Base-by-base conservation (phyloP, 805 yeast species). In the Candida takata region DNA sequence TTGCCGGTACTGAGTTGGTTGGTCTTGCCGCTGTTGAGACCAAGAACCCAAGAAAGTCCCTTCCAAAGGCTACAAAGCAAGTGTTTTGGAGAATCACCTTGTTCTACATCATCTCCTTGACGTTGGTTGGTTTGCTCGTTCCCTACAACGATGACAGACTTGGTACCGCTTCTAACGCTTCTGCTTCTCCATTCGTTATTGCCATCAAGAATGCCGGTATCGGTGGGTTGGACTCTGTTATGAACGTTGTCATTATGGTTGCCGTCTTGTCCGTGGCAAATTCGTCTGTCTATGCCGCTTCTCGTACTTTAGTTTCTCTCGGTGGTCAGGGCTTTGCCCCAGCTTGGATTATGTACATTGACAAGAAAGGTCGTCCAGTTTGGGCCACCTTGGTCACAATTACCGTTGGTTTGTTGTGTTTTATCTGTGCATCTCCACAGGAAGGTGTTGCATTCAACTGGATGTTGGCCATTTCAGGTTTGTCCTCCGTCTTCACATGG, bases 401-500 rank as follows among this genome's bases (percentile, higher is more conserved):
- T 14, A 10, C 52, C 25, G 65, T 79, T 47, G 85, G 84, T 19
- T 60, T 74, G 25, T 55, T 79, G 17, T 73, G 79, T 32, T 79
- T 74, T 57, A 62, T 83, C 30, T 73, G 80, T 27, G 84, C 84
- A 5, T 72, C 81, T 27, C 58, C 67, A 8, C 60, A 69, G 40
- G 65, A 77, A 48, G 69, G 68, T 34, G 70, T 61, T 7, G 79
- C 81, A 20, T 84, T 84, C 62, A 65, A 66, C 45, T 84, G 92
- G 92, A 59, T 84, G 58, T 64, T 80, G 49, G 82, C 88, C n/a
- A 58, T 84, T 24, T 77, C 86, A 27, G 88, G 88, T 42, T 64
- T 84, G 44, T 76, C 87, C 1, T 77, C 87, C n/a, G 65, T 83
- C 41, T 75, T 81, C 60, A 78, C 84, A 24, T 84, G 95, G 95